phyloP scores from a whole-genome alignment of 2,329 filamentous ascomycete genomes.

The Ceratocystis destructans region DNA sequence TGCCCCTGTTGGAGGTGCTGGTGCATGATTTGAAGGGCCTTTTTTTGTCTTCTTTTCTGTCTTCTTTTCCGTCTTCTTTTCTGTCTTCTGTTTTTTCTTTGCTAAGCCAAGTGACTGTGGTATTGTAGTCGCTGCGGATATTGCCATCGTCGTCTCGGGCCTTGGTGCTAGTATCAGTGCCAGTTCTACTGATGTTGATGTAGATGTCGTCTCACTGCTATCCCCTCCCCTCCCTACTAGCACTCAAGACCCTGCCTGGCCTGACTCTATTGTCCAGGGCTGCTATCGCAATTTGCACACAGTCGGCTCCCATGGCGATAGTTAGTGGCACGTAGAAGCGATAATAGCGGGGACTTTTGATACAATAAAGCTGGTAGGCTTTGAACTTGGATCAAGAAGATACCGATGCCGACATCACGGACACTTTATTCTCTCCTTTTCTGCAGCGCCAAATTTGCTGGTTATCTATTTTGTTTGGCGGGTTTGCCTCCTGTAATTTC shows the following conservation, averaged over 20 bases:
- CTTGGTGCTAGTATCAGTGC: background rate
- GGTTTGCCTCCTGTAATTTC: background rate
- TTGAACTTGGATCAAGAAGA: conserved; percentile 1
- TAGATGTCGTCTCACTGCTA: no score
- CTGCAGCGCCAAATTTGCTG: background rate
- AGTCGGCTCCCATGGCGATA: background rate
- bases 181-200: background rate
- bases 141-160: background rate
- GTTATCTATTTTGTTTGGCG: background rate
- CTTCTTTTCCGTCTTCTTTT: no score
- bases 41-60: no score
- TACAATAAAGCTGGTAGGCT: background rate
- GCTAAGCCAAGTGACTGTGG: background rate
- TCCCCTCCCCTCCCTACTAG: background rate
- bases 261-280: background rate
- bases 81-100: background rate
- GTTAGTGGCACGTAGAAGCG: background rate
- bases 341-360: conserved; percentile 3
- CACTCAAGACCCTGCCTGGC: background rate
- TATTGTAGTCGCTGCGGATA: background rate
- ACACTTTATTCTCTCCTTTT: background rate
- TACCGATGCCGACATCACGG: background rate
- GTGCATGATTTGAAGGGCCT: background rate
- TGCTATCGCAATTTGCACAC: background rate
- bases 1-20: conserved; percentile 3